Evolutionary conservation across 495 filamentous ascomycete genomes (phyloP), one percentile per base, ranked within the genome.

Genomic region (Aspergillus diversus): DNA sequence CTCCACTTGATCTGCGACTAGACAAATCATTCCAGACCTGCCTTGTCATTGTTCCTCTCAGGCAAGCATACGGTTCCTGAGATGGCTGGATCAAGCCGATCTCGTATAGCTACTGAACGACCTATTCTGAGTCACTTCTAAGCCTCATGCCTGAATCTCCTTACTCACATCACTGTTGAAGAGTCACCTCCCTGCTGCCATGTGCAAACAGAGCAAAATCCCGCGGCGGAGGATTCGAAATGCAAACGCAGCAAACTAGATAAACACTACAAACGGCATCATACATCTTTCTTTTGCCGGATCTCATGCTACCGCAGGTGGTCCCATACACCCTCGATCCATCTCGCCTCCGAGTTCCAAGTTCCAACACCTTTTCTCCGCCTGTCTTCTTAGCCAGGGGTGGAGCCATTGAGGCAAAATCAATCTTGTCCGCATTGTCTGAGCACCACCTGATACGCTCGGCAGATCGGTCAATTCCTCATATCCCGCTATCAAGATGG

Each of bases 251-350:
- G 16, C 43, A 56, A 52, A 5, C 5, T 0, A 27, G 12, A 42
- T 65, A 77, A 78, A 78, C 66, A 61, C 16, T 61, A 34, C 71
- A 77, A 77, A 74, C 72, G 17, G 8, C 31, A 59, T 50, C 39
- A 54, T 39, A 43, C 46, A 35, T 33, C 42, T 48, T 39, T 32
- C 34, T 50, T 55, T 67, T 61, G 16, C 39, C 27, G 51, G 57
- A 47, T 37, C n/a, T 49, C 42, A 52, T 33, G 55, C 21, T 13
- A n/a, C 54, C 54, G 60, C 53, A 33, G 57, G 59, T 69, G 67
- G 67, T 57, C 66, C 65, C 65, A 68, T 71, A 63, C 35, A 15
- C 49, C 17, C 33, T 43, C 37, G 33, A 39, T 17, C 31, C 21
- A 33, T 15, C 39, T 59, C 57, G 33, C 35, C 34, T 58, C 33